These are phyloP conservation scores for Rhizoclosmatium sp. DNA, from an alignment of 192 early-diverging fungal genomes.

Conservation along the genomic window DNA sequence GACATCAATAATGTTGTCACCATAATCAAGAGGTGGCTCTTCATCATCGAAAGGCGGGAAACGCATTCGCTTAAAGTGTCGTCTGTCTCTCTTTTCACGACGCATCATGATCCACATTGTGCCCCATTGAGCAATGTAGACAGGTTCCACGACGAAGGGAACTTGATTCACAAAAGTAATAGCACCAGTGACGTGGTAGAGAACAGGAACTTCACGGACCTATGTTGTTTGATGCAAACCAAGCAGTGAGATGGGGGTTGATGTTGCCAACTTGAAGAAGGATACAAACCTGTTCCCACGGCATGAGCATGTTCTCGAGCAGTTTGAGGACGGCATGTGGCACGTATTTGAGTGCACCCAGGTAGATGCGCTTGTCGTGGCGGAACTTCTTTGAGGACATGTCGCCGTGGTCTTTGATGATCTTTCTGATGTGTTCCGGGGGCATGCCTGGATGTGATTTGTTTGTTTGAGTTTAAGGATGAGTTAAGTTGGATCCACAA, in stretches of 20 bases:
- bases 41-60: conserved; percentile 99
- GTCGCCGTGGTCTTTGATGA: conserved; percentile 99
- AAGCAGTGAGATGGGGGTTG: background rate
- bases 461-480: too few relatives aligned
- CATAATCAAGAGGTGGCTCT: conserved; percentile 98
- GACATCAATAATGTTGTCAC: conserved; percentile 97
- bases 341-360: conserved; percentile 98
- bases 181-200: conserved; percentile 98
- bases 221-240: background rate
- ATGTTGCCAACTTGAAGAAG: too few relatives aligned
- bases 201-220: conserved; percentile 91
- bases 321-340: conserved; percentile 98
- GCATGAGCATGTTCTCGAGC: conserved; percentile 99
- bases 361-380: conserved; percentile 97
- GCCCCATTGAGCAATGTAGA: conserved; percentile 99
- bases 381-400: conserved; percentile 97
- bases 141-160: conserved; percentile 95
- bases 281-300: conserved; percentile 88
- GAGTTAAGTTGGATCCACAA: too few relatives aligned
- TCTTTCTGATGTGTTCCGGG: conserved; percentile 95
- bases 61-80: conserved; percentile 98
- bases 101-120: conserved; percentile 99
- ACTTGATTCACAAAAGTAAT: conserved; percentile 99
- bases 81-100: conserved; percentile 95
- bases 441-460: conserved; percentile 74